Conservation (phyloP, 73 alveolate genomes). For the Paramecium bursaria region DNA sequence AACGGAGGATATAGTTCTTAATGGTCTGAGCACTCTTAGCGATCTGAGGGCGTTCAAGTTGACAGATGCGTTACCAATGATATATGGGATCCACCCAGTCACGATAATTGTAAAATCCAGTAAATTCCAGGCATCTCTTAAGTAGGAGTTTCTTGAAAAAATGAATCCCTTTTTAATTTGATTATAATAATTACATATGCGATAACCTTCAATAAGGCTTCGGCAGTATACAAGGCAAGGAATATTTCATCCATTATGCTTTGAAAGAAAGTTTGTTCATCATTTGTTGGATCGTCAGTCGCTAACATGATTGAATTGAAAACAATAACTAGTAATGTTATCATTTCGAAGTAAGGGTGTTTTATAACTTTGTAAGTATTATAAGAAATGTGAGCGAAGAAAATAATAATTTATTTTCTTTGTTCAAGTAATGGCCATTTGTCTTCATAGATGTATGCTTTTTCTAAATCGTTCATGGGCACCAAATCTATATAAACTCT, state of each 20-base stretch:
- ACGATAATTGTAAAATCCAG: constrained; percentile 78
- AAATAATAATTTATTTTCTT: constrained; percentile 28
- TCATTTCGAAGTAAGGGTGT: constrained; percentile 60
- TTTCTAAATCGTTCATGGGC: constrained; percentile 50
- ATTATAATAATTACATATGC: too few relatives aligned
- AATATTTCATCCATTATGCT: constrained; percentile 54
- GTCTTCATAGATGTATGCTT: constrained; percentile 50
- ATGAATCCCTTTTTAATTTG: constrained; percentile 71
- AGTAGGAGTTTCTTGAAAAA: constrained; percentile 61
- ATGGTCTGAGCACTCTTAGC: constrained; percentile 96
- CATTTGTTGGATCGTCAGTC: constrained; percentile 82
- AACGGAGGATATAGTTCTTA: constrained; percentile 94
- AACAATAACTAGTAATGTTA: constrained; percentile 53
- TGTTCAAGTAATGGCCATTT: not conserved
- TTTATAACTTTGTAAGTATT: not conserved
- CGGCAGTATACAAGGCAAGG: constrained; percentile 64
- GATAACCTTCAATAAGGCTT: constrained; percentile 65
- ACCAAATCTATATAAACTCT: constrained; percentile 27
- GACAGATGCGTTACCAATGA: constrained; percentile 69
- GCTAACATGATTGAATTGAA: constrained; percentile 83
- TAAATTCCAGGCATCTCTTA: constrained; percentile 84
- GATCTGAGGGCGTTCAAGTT: constrained; percentile 90
- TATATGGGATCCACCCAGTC: constrained; percentile 80
- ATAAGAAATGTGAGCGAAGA: not conserved
- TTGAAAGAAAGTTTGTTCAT: constrained; percentile 9